Base-by-base conservation (phyloP, 2,329 filamentous ascomycete species). In the Aspergillus oerlinghausenensis region DNA sequence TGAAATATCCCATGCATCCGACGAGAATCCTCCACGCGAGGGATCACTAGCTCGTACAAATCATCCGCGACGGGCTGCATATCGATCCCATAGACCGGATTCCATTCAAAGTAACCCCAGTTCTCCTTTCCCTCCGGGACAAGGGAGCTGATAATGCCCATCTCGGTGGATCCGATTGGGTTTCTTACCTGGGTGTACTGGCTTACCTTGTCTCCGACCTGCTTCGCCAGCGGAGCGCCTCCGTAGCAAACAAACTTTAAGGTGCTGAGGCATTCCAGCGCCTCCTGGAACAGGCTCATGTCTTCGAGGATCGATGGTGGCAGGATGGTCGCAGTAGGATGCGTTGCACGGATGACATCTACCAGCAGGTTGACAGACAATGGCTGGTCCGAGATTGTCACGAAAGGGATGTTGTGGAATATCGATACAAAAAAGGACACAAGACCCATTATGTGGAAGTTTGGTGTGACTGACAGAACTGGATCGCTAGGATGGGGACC, bases 391-490 rank as follows among this genome's bases (percentile, higher is more conserved):
- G 67, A 67, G 26, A 58, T 55, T 3, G 63, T 35, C 9, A 67
- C 43, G n/a, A 59, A 55, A 8, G 67, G 63, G 7, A 60, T 51
- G 4, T 50, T 32, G 42, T 62, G 55, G 43, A 62, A 63, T 9
- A 67, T 61, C 7, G 68, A 56, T n/a, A 60, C 51, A 1, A 60
- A 25, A 26, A 63, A 51, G 6, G 56, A 32, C 3, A 60, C 10
- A 3, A 68, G 50, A 1, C 68, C 68, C 65, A 70, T 68, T 25
- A 69, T 49, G 52, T 70, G 67, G 48, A 71, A 70, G 17, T 65
- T 63, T 6, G 67, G 68, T 4, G 65, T 58, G 19, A 62, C 61
- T 0, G 52, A 38, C 10, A 70, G 50, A 10, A 63, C 45, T 0
- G 65, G 51, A 14, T 65, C 60, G 10, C 57, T 29, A 21, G 50